phyloP scores from a whole-genome alignment of 2,329 filamentous ascomycete species.

The Fusarium multiceps region DNA sequence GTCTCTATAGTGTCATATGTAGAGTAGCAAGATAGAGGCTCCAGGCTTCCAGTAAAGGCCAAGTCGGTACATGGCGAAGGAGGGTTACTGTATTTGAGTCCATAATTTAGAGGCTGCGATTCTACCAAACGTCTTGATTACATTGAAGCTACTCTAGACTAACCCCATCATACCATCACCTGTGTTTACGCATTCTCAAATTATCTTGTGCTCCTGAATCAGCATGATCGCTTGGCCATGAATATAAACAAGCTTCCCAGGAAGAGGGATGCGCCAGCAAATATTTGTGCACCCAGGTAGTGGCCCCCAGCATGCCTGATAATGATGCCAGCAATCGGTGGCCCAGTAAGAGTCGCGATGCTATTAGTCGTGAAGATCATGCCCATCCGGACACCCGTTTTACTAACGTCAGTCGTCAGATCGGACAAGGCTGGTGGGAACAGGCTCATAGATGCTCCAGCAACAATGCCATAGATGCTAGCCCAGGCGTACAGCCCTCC shows the following conservation, averaged over 20 bases:
- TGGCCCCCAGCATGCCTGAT: constrained; percentile 32
- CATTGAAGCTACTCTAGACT: not conserved
- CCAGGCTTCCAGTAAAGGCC: not conserved
- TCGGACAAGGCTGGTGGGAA: constrained; percentile 63
- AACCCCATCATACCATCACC: not conserved
- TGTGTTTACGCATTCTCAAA: not conserved
- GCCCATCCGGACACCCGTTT: constrained; percentile 50
- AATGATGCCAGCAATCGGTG: constrained; percentile 44
- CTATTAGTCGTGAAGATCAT: constrained; percentile 52
- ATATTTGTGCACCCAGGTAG: constrained; percentile 44
- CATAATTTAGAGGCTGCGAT: not conserved
- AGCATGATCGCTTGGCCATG: not conserved
- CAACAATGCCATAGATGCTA: constrained; percentile 62
- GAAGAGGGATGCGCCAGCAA: constrained; percentile 39
- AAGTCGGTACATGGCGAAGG: not conserved
- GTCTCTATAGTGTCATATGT: not conserved
- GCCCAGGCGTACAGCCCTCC: constrained; percentile 46
- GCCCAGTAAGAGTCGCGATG: constrained; percentile 46
- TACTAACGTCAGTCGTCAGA: constrained; percentile 49
- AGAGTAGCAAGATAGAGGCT: not conserved
- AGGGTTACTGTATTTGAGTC: not conserved
- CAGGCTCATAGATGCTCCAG: constrained; percentile 61
- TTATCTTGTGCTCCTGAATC: not conserved
- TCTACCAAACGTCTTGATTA: not conserved
- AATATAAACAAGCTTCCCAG: constrained; percentile 20